Evolutionary conservation across 768 basidiomycete genomes (phyloP).

Genomic region (Hebeloma cylindrosporum): DNA sequence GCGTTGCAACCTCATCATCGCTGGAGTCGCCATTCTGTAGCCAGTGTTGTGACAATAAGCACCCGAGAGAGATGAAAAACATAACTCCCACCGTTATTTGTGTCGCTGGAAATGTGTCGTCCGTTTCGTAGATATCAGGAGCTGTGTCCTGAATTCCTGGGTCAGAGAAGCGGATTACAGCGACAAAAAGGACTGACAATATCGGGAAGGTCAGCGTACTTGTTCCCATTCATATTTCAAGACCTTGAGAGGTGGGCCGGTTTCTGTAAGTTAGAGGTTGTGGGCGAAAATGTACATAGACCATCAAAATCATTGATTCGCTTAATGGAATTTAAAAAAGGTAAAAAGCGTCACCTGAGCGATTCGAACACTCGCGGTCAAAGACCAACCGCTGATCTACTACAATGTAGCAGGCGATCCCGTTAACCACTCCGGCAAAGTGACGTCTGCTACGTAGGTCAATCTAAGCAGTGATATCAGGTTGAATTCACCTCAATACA

Average conservation of each 20-base stretch:
- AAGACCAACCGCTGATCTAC: constrained; percentile 43
- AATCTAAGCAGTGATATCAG: too few species aligned
- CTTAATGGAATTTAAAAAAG: constrained; percentile 1
- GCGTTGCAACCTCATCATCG: constrained; percentile 60
- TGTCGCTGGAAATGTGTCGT: constrained; percentile 64
- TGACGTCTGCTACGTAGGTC: too few species aligned
- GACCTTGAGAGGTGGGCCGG: too few species aligned
- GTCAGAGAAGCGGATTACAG: constrained; percentile 5
- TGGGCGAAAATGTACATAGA: not conserved
- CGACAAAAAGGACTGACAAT: constrained; percentile 57
- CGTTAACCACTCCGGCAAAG: constrained; percentile 97
- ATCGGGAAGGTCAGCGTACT: constrained; percentile 90
- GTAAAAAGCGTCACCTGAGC: constrained; percentile 47
- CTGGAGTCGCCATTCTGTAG: constrained; percentile 60
- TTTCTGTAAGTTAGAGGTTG: too few species aligned
- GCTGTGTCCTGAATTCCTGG: constrained; percentile 69
- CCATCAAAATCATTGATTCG: not conserved
- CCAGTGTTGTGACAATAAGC: constrained; percentile 5
- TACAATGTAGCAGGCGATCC: constrained; percentile 66
- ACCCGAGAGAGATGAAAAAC: not conserved
- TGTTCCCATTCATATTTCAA: constrained; percentile 58
- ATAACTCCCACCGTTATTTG: constrained; percentile 51
- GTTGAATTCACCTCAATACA: too few species aligned
- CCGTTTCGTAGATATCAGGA: constrained; percentile 90
- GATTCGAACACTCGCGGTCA: constrained; percentile 50